Evolutionary conservation across 441 rosid species (phyloP), one percentile per base, ranked within the genome.

Genomic region (Isatis lusitanica): DNA sequence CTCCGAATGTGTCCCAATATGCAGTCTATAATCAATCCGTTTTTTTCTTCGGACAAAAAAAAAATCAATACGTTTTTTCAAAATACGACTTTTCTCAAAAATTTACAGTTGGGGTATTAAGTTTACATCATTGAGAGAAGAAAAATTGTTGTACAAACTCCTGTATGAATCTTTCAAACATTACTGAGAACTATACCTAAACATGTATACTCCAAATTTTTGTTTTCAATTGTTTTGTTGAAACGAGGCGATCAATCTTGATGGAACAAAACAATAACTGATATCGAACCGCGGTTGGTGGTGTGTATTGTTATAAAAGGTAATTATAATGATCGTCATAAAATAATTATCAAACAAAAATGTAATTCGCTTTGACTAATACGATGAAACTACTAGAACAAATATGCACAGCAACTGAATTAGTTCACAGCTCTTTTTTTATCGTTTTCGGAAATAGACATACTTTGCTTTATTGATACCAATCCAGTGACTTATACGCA

Each of bases 1-100:
- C 48, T 9, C 58, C 8, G 50, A 60, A 75, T 62, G 58, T 75
- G 79, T 63, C 74, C 70, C 69, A 44, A 2, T 52, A 52, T 68
- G 57, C 38, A 33, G 51, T 68, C 58, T 4, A 68, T 35, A 44
- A 52, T 68, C 74, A 68, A 8, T 43, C 17, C 36, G 57, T 68
- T 69, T 68, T 68, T 68, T 21, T 21, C 24, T 21, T 21, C 24
- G 24, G 24, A 21, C 24, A 21, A 21, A 21, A 21, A 21, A 21
- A 21, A 21, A 21, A 21, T 21, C 24, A 21, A 21, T 21, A 2
- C 24, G 24, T 21, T 21, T 21, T 21, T 21, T 57, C 36, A 33
- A 35, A 35, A 24, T 33, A 57, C 15, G 16, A 55, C 15, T 17
- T 17, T 4, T 59, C 13, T 38, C 10, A 6, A 18, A 39, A 40